Conservation (phyloP, 805 yeast genomes). For the Nakazawaea wickerhamii region DNA sequence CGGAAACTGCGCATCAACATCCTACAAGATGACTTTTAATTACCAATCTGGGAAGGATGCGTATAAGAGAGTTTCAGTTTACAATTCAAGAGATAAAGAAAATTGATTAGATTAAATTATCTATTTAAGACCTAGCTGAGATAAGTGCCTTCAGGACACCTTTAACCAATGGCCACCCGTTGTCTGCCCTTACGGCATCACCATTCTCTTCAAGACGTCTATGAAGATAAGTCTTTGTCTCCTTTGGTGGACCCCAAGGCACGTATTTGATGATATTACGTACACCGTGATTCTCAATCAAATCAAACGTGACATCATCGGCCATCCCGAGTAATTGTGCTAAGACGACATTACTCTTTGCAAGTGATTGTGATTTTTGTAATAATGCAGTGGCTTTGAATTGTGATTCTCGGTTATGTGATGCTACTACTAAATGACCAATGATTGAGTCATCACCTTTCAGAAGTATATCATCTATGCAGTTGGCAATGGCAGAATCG, state of each 20-base stretch:
- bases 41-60: conserved; percentile 1
- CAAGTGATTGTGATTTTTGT: conserved; percentile 16
- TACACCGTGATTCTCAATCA: conserved; percentile 58
- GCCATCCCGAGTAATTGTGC: conserved; percentile 97
- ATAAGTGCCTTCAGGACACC: conserved; percentile 40
- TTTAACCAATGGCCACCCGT: conserved; percentile 68
- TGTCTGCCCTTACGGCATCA: conserved; percentile 83
- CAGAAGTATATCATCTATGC: conserved; percentile 52
- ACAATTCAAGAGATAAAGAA: no score
- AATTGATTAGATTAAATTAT: background rate
- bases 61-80: background rate
- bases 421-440: conserved; percentile 84
- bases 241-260: conserved; percentile 96
- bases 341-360: conserved; percentile 60
- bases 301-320: conserved; percentile 75
- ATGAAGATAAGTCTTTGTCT: conserved; percentile 82
- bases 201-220: conserved; percentile 95
- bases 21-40: background rate
- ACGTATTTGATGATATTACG: conserved; percentile 86
- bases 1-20: background rate
- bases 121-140: background rate
- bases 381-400: conserved; percentile 60
- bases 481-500: conserved; percentile 59
- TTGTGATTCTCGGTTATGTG: conserved; percentile 82
- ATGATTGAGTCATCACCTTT: conserved; percentile 38